Evolutionary conservation across 2,329 filamentous ascomycete species (phyloP), one percentile per base, ranked within the genome.

Genomic region (Apiospora sp.): DNA sequence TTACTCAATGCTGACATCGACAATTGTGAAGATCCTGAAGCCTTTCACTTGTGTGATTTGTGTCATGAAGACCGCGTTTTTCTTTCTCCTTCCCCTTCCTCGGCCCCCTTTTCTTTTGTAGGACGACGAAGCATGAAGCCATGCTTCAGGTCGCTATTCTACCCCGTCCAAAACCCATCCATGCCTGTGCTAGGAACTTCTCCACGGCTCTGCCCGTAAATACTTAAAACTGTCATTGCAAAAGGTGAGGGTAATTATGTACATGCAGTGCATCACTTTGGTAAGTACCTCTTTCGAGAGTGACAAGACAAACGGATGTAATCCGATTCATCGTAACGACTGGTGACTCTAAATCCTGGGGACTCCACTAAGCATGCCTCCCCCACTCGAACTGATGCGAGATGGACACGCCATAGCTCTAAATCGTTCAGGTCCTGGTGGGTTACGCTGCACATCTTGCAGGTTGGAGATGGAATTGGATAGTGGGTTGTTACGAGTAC

Each of bases 1-100:
- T 77, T 73, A 74, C 76, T 74, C 72, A 74, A 76, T 77, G 78
- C 81, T 82, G 78, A 82, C 81, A 80, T 73, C 49, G 19, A 64
- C 24, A n/a, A 64, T 41, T 64, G 58, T 64, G 58, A 64, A 64
- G 58, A 64, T 64, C 34, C 58, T n/a, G 58, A 41, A 41, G 34
- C 30, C 34, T 61, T 5, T 1, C 24, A 30, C 27, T 41, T n/a
- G 1, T 5, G 34, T 64, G 19, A 37, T 5, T 13, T 24, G 34
- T 41, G 19, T 22, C 13, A 41, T n/a, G 51, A n/a, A 24, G n/a
- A 41, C 30, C n/a, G 44, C n/a, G 14, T 12, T 34, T 54, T 51
- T 4, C 27, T 54, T 37, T 27, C 24, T 34, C 27, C 44, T 37
- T 19, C 12, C 46, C 46, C 19, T 34, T 22, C 37, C 16, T 27